Conservation (phyloP, 2,329 filamentous ascomycete species). For the Xylaria sp. region DNA sequence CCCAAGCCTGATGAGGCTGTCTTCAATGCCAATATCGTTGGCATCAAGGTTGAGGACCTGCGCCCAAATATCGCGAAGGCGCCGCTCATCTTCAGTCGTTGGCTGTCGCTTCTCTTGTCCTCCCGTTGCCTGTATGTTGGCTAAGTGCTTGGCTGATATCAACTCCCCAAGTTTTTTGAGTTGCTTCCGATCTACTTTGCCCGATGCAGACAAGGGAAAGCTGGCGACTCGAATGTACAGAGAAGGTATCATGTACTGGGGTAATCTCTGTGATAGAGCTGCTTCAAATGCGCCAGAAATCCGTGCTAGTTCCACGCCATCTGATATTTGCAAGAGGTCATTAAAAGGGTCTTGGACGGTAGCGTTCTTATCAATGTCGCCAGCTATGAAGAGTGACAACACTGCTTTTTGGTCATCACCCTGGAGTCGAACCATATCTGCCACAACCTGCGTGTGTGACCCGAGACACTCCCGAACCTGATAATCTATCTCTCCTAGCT, state of each 20-base stretch:
- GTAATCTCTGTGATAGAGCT: background rate
- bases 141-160: conserved; percentile 1
- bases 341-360: background rate
- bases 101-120: conserved; percentile 7
- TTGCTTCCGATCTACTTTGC: conserved; percentile 7
- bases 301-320: background rate
- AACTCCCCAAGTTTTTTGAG: background rate
- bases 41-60: conserved; percentile 26
- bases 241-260: conserved; percentile 11
- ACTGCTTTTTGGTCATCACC: background rate
- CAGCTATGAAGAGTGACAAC: conserved; percentile 3
- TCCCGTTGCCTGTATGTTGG: background rate
- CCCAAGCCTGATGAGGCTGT: conserved; percentile 43
- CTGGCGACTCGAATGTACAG: background rate
- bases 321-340: background rate
- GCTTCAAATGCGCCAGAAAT: background rate
- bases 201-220: background rate
- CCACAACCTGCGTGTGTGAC: background rate
- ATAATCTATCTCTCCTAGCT: conserved; percentile 15
- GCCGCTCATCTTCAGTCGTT: conserved; percentile 2
- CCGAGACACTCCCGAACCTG: background rate
- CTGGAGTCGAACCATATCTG: conserved; percentile 4
- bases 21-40: conserved; percentile 24
- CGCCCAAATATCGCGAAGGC: conserved; percentile 30
- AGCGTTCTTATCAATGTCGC: background rate